Percentiles rank a stretch among this genome's conserved stretches.
Evolutionary conservation across 257 asterid genomes (phyloP).

Genomic region (Agastache rugosa): DNA sequence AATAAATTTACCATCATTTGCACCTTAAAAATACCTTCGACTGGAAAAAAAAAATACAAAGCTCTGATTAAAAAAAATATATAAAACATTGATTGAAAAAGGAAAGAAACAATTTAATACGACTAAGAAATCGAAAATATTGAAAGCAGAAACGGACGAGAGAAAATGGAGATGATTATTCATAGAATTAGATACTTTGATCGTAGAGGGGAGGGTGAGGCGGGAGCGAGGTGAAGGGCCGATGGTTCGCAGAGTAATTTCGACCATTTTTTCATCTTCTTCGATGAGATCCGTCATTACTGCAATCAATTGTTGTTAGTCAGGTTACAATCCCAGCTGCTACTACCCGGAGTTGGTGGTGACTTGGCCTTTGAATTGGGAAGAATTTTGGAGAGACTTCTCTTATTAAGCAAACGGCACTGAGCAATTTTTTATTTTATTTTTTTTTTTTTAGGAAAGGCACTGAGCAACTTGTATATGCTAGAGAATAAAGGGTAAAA

Average conservation of each 20-base stretch:
- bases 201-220: slow-evolving; percentile 65
- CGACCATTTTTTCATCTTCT: slow-evolving; percentile 50
- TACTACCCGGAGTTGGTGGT: not conserved
- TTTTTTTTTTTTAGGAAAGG: too few relatives aligned
- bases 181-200: slow-evolving; percentile 52
- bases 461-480: too few relatives aligned
- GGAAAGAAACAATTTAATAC: not conserved
- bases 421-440: too few relatives aligned
- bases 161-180: not conserved
- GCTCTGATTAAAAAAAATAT: too few relatives aligned
- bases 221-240: slow-evolving; percentile 87
- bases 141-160: not conserved
- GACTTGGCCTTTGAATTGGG: not conserved
- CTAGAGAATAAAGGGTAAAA: too few relatives aligned
- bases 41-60: too few relatives aligned
- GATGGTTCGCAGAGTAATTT: slow-evolving; percentile 64
- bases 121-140: not conserved
- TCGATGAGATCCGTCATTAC: slow-evolving; percentile 46
- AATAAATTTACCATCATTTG: not conserved
- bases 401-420: too few relatives aligned
- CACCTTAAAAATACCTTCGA: too few relatives aligned
- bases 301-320: slow-evolving; percentile 30
- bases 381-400: not conserved
- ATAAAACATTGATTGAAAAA: not conserved
- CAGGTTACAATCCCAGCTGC: slow-evolving; percentile 21